Evolutionary conservation across 2,329 filamentous ascomycete species (phyloP).

Genomic region (Trichoderma pleuroti): DNA sequence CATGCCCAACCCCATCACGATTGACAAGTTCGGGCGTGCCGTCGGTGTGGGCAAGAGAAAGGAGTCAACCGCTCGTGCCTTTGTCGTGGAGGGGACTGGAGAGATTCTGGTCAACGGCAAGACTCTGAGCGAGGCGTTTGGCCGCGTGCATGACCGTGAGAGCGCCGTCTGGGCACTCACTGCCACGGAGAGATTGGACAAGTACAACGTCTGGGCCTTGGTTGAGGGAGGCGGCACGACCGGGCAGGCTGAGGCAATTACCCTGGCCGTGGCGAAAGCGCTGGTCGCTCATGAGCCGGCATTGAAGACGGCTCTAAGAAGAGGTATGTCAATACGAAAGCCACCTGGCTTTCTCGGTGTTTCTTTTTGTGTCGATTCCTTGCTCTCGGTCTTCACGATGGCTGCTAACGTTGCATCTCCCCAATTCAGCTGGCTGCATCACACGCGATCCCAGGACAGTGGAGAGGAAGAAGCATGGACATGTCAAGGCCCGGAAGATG

Average conservation of each 20-base stretch:
- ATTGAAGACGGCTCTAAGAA: slow-evolving; percentile 80
- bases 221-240: slow-evolving; percentile 86
- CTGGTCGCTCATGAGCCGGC: slow-evolving; percentile 87
- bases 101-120: slow-evolving; percentile 89
- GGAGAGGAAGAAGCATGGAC: slow-evolving; percentile 97
- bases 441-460: slow-evolving; percentile 88
- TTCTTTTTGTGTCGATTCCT: neutral
- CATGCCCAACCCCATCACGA: slow-evolving; percentile 55
- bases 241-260: slow-evolving; percentile 92
- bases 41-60: slow-evolving; percentile 83
- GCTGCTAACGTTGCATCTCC: slow-evolving; percentile 40
- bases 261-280: slow-evolving; percentile 83
- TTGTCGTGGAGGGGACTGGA: slow-evolving; percentile 87
- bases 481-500: slow-evolving; percentile 96
- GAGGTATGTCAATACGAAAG: slow-evolving; percentile 62
- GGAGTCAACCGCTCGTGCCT: slow-evolving; percentile 78
- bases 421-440: slow-evolving; percentile 74
- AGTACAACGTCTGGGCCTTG: slow-evolving; percentile 92
- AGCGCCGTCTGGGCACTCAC: slow-evolving; percentile 90
- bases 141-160: slow-evolving; percentile 86
- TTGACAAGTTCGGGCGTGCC: slow-evolving; percentile 76
- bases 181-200: slow-evolving; percentile 77
- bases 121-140: slow-evolving; percentile 76
- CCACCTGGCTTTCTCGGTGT: neutral
- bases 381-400: slow-evolving; percentile 6